A percentile compares a stretch with the other conserved stretches of the same genome.
phyloP scores from a whole-genome alignment of 2,329 filamentous ascomycete genomes.

The Anthostomella pinea region DNA sequence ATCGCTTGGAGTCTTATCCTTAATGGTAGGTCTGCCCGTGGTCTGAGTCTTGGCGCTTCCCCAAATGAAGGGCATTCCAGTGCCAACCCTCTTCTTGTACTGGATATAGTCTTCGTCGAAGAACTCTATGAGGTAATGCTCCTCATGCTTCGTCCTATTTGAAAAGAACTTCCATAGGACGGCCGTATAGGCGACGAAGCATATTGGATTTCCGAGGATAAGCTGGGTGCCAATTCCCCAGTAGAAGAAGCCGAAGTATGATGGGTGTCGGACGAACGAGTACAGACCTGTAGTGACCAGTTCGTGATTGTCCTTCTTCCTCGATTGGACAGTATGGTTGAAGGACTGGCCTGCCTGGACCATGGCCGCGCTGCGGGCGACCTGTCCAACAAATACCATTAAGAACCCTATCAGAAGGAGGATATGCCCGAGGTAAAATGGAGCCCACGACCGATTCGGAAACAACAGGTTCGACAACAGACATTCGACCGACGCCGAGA shows the following conservation, averaged over 20 bases:
- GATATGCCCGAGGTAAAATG: constrained; percentile 40
- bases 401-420: constrained; percentile 57
- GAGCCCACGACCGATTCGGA: constrained; percentile 46
- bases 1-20: no score
- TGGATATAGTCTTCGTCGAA: constrained; percentile 79
- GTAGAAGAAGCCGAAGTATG: constrained; percentile 98
- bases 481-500: constrained; percentile 70
- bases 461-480: constrained; percentile 57
- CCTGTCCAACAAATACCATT: constrained; percentile 69
- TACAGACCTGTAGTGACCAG: constrained; percentile 88
- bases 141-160: constrained; percentile 71
- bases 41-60: no score
- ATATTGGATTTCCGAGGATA: constrained; percentile 79
- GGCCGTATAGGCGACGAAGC: constrained; percentile 67
- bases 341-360: constrained; percentile 84
- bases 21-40: no score
- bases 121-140: constrained; percentile 72
- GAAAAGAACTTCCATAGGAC: constrained; percentile 88
- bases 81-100: constrained; percentile 69
- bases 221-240: constrained; percentile 96
- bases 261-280: constrained; percentile 72
- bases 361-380: constrained; percentile 80
- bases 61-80: constrained; percentile 76
- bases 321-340: constrained; percentile 80
- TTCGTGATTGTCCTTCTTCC: constrained; percentile 64